Percentiles rank a stretch among this genome's conserved stretches.
Conservation (phyloP, 2,329 filamentous ascomycete species). For the Epichloe sp. region DNA sequence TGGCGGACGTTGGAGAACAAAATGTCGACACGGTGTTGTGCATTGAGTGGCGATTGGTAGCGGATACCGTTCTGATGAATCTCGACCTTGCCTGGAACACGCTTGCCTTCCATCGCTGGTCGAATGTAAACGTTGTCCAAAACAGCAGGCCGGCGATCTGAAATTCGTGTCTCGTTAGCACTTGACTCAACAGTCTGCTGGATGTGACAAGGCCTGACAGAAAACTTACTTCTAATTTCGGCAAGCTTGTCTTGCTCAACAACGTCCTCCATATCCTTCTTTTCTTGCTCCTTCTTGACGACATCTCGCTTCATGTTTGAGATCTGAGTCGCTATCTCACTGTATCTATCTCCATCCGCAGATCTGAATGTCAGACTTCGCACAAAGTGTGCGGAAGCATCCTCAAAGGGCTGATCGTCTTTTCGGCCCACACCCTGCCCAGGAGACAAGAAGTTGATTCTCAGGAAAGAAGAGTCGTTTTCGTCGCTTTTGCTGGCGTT, state of each 20-base stretch:
- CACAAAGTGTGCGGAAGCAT: slow-evolving; percentile 89
- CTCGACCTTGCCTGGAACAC: slow-evolving; percentile 87
- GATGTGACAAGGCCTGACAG: neutral
- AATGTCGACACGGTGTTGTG: slow-evolving; percentile 77
- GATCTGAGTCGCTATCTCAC: slow-evolving; percentile 84
- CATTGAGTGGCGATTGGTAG: slow-evolving; percentile 71
- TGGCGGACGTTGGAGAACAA: slow-evolving; percentile 98
- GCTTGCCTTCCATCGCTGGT: slow-evolving; percentile 90
- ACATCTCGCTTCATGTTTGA: slow-evolving; percentile 92
- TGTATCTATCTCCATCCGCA: slow-evolving; percentile 74
- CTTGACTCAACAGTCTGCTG: neutral
- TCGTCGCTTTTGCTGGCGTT: slow-evolving; percentile 97
- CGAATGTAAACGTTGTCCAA: slow-evolving; percentile 93
- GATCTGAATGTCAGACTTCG: slow-evolving; percentile 92
- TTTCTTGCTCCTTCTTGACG: slow-evolving; percentile 87
- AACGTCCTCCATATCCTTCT: slow-evolving; percentile 99
- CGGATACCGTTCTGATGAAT: slow-evolving; percentile 98
- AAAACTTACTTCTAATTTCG: slow-evolving; percentile 69
- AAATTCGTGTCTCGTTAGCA: neutral
- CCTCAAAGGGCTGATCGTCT: slow-evolving; percentile 95
- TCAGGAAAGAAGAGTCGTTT: slow-evolving; percentile 81
- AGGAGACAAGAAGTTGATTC: slow-evolving; percentile 94
- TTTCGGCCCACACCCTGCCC: slow-evolving; percentile 95
- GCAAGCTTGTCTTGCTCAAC: slow-evolving; percentile 96
- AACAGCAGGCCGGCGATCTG: slow-evolving; percentile 77